These are phyloP conservation scores for Eimeria falciformis DNA, from an alignment of 169 alveolate species.

Conservation along the genomic window DNA sequence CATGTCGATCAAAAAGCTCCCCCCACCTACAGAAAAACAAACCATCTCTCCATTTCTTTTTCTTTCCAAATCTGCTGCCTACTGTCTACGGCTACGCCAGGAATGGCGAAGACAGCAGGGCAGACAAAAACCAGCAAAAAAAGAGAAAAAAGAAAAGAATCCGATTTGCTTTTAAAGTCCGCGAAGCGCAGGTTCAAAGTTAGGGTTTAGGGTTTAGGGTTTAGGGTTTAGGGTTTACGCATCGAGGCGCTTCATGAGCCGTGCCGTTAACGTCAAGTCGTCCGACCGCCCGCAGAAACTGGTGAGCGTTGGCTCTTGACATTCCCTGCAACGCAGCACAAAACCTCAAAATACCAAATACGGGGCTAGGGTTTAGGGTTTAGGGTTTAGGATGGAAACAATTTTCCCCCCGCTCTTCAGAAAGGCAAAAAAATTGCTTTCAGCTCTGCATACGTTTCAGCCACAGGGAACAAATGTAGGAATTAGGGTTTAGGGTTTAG, in stretches of 20 bases:
- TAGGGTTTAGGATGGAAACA: neutral
- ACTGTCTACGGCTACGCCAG: no score
- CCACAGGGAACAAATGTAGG: neutral
- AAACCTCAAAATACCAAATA: neutral
- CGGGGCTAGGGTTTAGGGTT: neutral
- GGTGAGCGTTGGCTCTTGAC: conserved; percentile 83
- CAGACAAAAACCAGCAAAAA: neutral
- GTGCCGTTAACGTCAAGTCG: conserved; percentile 84
- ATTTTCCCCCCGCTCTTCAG: neutral
- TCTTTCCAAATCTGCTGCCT: no score
- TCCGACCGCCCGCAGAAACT: conserved; percentile 88
- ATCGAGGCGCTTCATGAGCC: conserved; percentile 54
- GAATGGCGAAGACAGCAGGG: conserved; percentile 15
- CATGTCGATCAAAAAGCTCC: conserved; percentile 90
- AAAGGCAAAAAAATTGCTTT: neutral
- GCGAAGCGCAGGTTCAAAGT: neutral
- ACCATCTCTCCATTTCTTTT: no score
- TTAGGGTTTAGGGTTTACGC: conserved; percentile 12
- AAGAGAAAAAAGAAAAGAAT: neutral
- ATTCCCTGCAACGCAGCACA: conserved; percentile 74
- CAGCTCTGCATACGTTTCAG: neutral
- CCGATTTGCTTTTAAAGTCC: neutral
- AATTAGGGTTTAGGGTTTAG: neutral
- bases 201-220: neutral
- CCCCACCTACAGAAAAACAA: conserved; percentile 83